These are phyloP conservation scores for Fistulifera pelliculosa DNA, from an alignment of 108 stramenopile genomes.

Conservation along the genomic window DNA sequence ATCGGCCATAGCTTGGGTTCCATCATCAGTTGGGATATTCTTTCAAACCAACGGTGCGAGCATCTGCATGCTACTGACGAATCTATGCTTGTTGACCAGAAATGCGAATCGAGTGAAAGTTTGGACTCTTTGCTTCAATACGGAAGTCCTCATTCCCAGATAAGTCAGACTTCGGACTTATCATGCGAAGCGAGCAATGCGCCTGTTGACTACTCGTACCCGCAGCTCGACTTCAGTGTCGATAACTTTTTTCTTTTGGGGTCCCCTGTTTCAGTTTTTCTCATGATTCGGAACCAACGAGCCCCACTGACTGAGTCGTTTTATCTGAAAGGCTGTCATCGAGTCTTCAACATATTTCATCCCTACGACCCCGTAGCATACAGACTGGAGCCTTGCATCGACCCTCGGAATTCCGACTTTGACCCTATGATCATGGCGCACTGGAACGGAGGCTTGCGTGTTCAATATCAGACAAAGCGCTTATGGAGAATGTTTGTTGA, in stretches of 20 bases:
- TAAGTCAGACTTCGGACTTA: neutral
- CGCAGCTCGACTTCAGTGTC: constrained; percentile 44
- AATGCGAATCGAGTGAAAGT: neutral
- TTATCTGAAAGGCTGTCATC: constrained; percentile 37
- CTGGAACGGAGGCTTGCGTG: constrained; percentile 76
- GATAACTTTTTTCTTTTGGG: constrained; percentile 43
- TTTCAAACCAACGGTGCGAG: constrained; percentile 29
- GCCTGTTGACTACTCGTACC: constrained; percentile 19
- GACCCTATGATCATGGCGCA: constrained; percentile 66
- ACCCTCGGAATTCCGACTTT: constrained; percentile 25
- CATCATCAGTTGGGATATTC: constrained; percentile 60
- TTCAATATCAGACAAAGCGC: constrained; percentile 73
- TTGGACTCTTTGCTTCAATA: neutral
- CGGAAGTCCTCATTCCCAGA: neutral
- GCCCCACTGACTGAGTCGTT: constrained; percentile 28
- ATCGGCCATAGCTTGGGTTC: constrained; percentile 52
- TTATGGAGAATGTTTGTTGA: constrained; percentile 43
- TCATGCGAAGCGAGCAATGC: no score
- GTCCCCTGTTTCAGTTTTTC: constrained; percentile 58
- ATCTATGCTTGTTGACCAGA: no score
- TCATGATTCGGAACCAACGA: constrained; percentile 60
- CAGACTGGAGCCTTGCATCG: constrained; percentile 68
- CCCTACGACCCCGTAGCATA: constrained; percentile 71
- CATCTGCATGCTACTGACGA: no score
- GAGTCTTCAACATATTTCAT: constrained; percentile 78